Percentiles rank a stretch among this genome's conserved stretches.
phyloP scores from a whole-genome alignment of 73 alveolate species.

The Uronychia setigera region DNA sequence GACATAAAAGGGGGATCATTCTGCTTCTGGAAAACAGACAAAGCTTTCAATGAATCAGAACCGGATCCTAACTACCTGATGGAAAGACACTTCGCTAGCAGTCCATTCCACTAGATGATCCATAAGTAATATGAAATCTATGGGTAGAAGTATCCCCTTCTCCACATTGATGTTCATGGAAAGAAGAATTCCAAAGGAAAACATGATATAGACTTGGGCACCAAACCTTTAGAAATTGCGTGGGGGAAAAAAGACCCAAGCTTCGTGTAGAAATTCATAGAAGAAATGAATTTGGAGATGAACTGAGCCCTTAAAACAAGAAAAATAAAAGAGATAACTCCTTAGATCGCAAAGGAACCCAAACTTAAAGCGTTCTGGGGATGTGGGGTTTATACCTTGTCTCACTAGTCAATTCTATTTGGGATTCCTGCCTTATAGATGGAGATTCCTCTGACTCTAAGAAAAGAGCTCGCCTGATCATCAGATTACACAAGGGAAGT shows the following conservation, averaged over 20 bases:
- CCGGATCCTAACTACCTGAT: not conserved
- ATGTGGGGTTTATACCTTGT: not conserved
- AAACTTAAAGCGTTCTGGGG: conserved; percentile 1
- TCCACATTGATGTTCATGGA: not conserved
- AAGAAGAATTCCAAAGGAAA: not conserved
- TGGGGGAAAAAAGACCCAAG: not conserved
- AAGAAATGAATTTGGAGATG: not conserved
- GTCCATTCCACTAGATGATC: not conserved
- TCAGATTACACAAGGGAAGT: not conserved
- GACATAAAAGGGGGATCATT: not conserved
- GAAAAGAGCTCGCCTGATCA: not conserved
- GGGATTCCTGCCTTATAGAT: not conserved
- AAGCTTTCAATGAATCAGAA: not conserved
- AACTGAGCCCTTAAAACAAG: not conserved
- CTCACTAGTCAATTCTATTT: not conserved
- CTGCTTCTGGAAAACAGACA: not conserved
- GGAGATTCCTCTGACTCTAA: not conserved
- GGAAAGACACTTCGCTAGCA: not conserved
- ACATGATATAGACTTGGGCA: not conserved
- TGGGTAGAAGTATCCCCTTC: not conserved
- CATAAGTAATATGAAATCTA: not conserved
- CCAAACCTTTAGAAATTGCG: not conserved
- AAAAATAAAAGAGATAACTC: not conserved
- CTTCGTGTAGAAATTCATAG: not conserved
- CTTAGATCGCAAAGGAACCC: not conserved